These are phyloP conservation scores for Claviceps sp. DNA, from an alignment of 2,329 filamentous ascomycete genomes.

Conservation along the genomic window DNA sequence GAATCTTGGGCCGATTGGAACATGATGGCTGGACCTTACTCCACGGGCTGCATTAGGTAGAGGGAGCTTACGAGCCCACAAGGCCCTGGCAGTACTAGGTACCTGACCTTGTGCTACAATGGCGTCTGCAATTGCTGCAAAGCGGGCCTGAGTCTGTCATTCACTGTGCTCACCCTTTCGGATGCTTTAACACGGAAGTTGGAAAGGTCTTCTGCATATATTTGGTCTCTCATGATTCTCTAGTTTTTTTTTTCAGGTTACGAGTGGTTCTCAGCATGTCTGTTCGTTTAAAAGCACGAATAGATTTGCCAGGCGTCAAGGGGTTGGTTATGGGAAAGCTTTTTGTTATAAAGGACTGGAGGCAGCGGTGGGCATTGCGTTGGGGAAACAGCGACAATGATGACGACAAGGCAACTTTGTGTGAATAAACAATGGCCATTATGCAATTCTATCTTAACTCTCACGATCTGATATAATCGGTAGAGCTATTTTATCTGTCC, in stretches of 20 bases:
- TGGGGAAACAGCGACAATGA: background rate
- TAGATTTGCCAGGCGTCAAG: background rate
- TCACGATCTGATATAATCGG: background rate
- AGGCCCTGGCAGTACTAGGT: background rate
- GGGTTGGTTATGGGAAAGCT: background rate
- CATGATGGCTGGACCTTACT: background rate
- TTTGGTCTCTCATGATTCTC: background rate
- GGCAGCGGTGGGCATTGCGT: background rate
- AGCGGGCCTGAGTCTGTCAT: background rate
- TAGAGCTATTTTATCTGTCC: background rate
- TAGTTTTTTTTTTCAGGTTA: background rate
- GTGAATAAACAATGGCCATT: background rate
- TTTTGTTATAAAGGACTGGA: background rate
- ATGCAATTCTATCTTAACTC: background rate
- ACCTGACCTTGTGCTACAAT: background rate
- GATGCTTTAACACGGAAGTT: background rate
- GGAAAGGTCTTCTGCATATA: background rate
- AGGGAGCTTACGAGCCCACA: background rate
- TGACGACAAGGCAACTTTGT: background rate
- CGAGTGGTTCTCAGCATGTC: background rate
- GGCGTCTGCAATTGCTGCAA: background rate
- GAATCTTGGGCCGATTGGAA: background rate
- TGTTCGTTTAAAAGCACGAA: background rate
- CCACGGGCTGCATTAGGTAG: background rate
- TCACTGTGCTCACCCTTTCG: background rate